phyloP scores from a whole-genome alignment of 208 protist genomes.

The Angomonas deanei region DNA sequence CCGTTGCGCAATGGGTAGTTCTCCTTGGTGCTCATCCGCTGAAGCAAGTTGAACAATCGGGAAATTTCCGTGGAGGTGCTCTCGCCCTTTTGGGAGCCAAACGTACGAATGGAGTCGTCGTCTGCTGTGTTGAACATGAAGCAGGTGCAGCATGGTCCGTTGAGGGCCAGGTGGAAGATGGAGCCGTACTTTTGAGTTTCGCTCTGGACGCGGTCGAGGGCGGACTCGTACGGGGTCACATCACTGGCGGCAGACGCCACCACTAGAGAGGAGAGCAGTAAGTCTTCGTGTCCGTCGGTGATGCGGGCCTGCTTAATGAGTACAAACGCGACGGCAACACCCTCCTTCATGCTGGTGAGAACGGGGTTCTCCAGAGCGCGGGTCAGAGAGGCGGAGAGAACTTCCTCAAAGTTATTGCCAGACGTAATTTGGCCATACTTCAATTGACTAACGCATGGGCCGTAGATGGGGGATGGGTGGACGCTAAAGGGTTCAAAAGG shows the following conservation, averaged over 20 bases:
- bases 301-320: slow-evolving; percentile 46
- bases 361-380: slow-evolving; percentile 32
- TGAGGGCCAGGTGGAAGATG: slow-evolving; percentile 67
- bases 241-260: slow-evolving; percentile 51
- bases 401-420: slow-evolving; percentile 37
- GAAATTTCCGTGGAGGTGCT: slow-evolving; percentile 15
- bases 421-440: slow-evolving; percentile 45
- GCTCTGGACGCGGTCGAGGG: slow-evolving; percentile 30
- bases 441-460: slow-evolving; percentile 56
- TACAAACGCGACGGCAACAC: slow-evolving; percentile 47
- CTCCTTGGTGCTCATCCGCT: slow-evolving; percentile 33
- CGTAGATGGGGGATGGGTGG: slow-evolving; percentile 74
- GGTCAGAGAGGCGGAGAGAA: slow-evolving; percentile 35
- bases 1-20: slow-evolving; percentile 75
- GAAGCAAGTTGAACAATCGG: slow-evolving; percentile 32
- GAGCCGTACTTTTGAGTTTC: slow-evolving; percentile 31
- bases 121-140: slow-evolving; percentile 68
- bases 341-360: slow-evolving; percentile 33
- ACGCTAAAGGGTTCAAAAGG: slow-evolving; percentile 50
- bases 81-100: background rate
- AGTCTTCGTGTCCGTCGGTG: slow-evolving; percentile 48
- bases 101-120: slow-evolving; percentile 25
- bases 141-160: slow-evolving; percentile 58
- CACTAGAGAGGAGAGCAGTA: slow-evolving; percentile 66
- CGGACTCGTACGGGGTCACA: slow-evolving; percentile 41